Percentiles rank a stretch among this genome's conserved stretches.
phyloP scores from a whole-genome alignment of 2,329 filamentous ascomycete species.

The Paecilomyces niveus region DNA sequence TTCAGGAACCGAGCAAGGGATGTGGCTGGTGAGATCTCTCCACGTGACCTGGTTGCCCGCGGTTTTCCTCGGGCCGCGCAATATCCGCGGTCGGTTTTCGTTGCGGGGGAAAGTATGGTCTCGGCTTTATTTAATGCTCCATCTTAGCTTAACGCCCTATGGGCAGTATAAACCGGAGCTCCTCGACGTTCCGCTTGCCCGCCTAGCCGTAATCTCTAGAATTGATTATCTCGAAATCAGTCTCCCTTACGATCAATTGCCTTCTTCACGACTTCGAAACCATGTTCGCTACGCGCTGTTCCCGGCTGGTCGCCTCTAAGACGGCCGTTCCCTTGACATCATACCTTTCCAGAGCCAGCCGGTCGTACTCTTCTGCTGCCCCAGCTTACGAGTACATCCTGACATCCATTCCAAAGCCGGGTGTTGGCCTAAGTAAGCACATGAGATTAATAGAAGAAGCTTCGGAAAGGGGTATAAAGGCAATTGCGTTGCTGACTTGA shows the following conservation, averaged over 20 bases:
- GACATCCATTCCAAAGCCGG: conserved; percentile 74
- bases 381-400: conserved; percentile 71
- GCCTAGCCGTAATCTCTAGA: not conserved
- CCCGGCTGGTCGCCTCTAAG: conserved; percentile 55
- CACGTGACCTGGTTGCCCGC: conserved; percentile 5
- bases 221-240: not conserved
- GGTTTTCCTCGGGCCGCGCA: conserved; percentile 6
- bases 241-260: not conserved
- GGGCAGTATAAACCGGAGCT: not conserved
- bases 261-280: conserved; percentile 4
- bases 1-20: not conserved
- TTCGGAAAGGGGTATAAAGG: not conserved
- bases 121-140: not conserved
- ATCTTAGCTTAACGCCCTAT: not conserved
- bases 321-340: conserved; percentile 32
- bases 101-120: not conserved
- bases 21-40: not conserved
- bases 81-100: not conserved
- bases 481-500: not conserved
- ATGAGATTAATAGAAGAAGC: not conserved
- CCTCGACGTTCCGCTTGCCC: not conserved
- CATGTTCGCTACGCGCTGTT: conserved; percentile 42
- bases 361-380: conserved; percentile 36
- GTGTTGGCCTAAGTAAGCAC: conserved; percentile 73
- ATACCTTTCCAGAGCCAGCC: conserved; percentile 24